Conservation (phyloP, 2,329 filamentous ascomycete species). For the Cercospora brassicicola region DNA sequence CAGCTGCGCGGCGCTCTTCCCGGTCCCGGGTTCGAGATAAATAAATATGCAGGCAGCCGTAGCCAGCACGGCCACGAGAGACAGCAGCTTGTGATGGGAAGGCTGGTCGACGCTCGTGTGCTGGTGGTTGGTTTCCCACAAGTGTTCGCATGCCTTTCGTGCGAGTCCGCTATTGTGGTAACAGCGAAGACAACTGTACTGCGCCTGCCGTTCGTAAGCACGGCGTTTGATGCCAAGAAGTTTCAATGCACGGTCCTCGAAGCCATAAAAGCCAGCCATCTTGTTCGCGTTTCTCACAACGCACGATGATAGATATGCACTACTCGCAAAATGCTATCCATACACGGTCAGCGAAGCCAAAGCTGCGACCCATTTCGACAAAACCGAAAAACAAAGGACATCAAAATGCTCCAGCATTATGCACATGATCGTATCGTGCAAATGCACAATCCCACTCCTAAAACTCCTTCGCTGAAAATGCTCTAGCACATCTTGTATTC, state of each 20-base stretch:
- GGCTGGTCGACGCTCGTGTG: too few species aligned
- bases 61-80: too few species aligned
- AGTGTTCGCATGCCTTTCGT: too few species aligned
- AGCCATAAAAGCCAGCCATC: neutral
- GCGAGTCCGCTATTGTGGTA: too few species aligned
- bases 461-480: constrained; percentile 18
- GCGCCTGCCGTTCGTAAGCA: too few species aligned
- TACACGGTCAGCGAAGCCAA: constrained; percentile 42
- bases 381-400: constrained; percentile 7
- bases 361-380: constrained; percentile 38
- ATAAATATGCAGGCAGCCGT: too few species aligned
- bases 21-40: too few species aligned
- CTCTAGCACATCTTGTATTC: constrained; percentile 69
- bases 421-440: constrained; percentile 19
- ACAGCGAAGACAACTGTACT: too few species aligned
- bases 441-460: constrained; percentile 14
- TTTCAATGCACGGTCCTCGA: neutral
- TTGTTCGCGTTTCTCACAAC: neutral
- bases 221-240: neutral
- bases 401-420: constrained; percentile 23
- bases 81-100: too few species aligned
- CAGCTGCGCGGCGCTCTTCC: too few species aligned
- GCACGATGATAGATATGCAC: neutral
- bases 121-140: too few species aligned
- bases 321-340: constrained; percentile 4